phyloP scores from a whole-genome alignment of 169 alveolate species.

The Ichthyophthirius multifiliis region DNA sequence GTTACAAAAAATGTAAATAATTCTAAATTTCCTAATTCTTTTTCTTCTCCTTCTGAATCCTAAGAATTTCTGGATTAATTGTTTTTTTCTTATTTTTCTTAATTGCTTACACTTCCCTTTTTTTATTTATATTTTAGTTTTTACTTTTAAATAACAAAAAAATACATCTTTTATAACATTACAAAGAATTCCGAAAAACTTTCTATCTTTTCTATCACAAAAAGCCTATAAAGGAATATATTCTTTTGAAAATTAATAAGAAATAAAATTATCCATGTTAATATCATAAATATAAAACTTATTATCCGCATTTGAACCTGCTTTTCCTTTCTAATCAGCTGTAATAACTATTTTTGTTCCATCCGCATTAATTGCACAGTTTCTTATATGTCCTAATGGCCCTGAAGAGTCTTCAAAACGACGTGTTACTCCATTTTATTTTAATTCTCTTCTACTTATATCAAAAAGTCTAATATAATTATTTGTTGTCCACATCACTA shows the following conservation, averaged over 20 bases:
- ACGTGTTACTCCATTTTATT: constrained; percentile 66
- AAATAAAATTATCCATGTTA: constrained; percentile 77
- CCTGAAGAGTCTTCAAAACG: constrained; percentile 75
- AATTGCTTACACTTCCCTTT: constrained; percentile 33
- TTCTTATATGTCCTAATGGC: constrained; percentile 66
- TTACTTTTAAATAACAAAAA: no score
- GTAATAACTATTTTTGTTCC: constrained; percentile 76
- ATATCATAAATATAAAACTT: constrained; percentile 75
- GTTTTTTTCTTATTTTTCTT: constrained; percentile 41
- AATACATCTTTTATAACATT: constrained; percentile 9
- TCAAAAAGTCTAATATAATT: constrained; percentile 70
- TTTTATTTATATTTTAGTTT: constrained; percentile 28
- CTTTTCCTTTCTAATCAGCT: constrained; percentile 54
- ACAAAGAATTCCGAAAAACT: constrained; percentile 21
- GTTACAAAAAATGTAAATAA: constrained; percentile 26
- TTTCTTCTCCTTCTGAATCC: neutral
- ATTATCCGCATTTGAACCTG: constrained; percentile 56
- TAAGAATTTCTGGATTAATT: neutral
- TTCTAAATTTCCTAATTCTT: constrained; percentile 4
- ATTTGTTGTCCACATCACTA: constrained; percentile 67
- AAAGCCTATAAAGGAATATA: constrained; percentile 23
- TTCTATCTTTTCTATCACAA: constrained; percentile 1
- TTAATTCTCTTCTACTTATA: constrained; percentile 68
- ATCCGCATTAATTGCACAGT: constrained; percentile 68
- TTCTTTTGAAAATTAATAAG: constrained; percentile 63